Percentiles rank a stretch among this genome's conserved stretches.
phyloP scores from a whole-genome alignment of 163 green algal genomes.

The Chlamydomonas reinhardtii region DNA sequence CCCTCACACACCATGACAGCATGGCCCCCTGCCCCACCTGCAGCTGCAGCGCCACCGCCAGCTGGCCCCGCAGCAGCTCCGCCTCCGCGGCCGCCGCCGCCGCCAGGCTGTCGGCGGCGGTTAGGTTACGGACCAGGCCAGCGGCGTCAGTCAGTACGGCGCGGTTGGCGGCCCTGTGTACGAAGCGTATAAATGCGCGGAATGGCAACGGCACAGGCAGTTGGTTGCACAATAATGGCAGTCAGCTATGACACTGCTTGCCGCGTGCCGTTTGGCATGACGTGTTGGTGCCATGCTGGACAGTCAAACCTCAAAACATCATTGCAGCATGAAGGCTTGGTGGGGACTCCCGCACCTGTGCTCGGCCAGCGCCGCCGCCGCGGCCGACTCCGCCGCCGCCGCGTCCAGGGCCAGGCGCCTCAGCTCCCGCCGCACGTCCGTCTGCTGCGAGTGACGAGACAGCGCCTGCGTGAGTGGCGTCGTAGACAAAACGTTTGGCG shows the following conservation, averaged over 20 bases:
- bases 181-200: too few species aligned
- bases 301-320: too few species aligned
- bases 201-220: too few species aligned
- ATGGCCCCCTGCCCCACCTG: neutral
- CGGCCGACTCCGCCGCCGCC: neutral
- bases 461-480: neutral
- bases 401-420: conserved; percentile 3
- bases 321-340: too few species aligned
- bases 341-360: neutral
- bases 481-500: too few species aligned
- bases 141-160: conserved; percentile 10
- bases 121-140: conserved; percentile 8
- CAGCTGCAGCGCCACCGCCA: conserved; percentile 30
- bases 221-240: too few species aligned
- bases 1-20: neutral
- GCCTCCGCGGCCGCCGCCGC: neutral
- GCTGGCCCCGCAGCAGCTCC: conserved; percentile 19
- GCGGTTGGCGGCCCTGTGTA: conserved; percentile 20
- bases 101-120: neutral
- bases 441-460: neutral
- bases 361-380: neutral
- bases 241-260: too few species aligned
- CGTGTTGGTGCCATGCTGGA: too few species aligned
- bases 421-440: conserved; percentile 18
- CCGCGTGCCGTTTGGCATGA: too few species aligned